A percentile compares a stretch with the other conserved stretches of the same genome.
Evolutionary conservation across 2,329 filamentous ascomycete species (phyloP).

Genomic region (Fusarium setosum): DNA sequence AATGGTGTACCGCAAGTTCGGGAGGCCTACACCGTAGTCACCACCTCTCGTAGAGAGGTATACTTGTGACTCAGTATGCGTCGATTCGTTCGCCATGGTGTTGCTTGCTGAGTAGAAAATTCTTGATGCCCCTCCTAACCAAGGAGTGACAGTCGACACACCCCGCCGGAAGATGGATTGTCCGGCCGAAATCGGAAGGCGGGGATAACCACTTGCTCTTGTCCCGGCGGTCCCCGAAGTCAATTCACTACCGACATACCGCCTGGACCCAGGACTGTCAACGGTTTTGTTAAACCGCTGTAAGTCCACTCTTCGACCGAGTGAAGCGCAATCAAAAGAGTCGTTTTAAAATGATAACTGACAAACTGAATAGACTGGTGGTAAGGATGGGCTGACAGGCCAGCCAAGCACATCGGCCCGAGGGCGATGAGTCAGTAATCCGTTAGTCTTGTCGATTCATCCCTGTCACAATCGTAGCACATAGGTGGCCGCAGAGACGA

Average conservation of each 20-base stretch:
- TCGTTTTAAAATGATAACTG: too few relatives aligned
- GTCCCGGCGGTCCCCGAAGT: background rate
- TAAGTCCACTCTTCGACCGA: too few relatives aligned
- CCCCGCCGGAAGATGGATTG: slow-evolving; percentile 36
- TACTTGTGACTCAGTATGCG: slow-evolving; percentile 41
- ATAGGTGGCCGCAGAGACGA: too few relatives aligned
- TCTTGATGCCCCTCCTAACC: slow-evolving; percentile 30
- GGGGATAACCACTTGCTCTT: background rate
- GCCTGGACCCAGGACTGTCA: background rate
- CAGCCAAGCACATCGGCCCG: too few relatives aligned
- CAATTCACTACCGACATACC: background rate
- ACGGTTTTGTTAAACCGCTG: background rate
- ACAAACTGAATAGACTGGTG: too few relatives aligned
- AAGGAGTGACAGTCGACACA: slow-evolving; percentile 26
- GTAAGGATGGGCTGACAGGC: too few relatives aligned
- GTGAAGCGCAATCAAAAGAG: too few relatives aligned
- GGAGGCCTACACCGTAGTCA: slow-evolving; percentile 38
- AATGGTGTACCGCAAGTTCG: background rate
- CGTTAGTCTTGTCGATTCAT: too few relatives aligned
- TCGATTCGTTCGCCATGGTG: slow-evolving; percentile 37
- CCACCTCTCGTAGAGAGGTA: slow-evolving; percentile 44
- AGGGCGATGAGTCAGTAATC: too few relatives aligned
- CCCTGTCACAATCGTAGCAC: too few relatives aligned
- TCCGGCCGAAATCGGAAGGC: slow-evolving; percentile 32
- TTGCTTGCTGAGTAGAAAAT: slow-evolving; percentile 25